These are phyloP conservation scores for Leptographium procerum DNA, from an alignment of 2,329 filamentous ascomycete species.

Conservation along the genomic window DNA sequence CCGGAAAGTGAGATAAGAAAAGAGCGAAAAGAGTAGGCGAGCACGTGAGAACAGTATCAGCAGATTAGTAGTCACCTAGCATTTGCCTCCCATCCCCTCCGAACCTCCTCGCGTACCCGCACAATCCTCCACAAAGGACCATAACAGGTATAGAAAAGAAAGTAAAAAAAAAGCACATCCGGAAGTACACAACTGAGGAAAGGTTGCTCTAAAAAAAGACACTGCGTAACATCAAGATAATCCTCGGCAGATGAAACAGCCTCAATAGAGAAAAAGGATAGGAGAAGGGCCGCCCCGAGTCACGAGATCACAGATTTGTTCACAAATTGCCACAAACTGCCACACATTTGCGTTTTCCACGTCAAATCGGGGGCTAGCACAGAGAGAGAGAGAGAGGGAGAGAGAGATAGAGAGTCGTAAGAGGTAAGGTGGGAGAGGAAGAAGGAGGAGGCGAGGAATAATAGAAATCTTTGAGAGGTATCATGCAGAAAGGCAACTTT, in stretches of 20 bases:
- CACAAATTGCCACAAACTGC: too few species aligned
- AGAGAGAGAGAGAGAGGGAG: neutral
- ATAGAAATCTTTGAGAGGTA: constrained; percentile 28
- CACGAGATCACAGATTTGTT: too few species aligned
- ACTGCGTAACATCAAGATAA: neutral
- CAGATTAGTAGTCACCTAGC: neutral
- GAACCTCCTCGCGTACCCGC: neutral
- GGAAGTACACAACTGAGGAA: too few species aligned
- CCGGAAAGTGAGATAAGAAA: neutral
- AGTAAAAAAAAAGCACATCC: neutral
- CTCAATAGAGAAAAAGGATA: neutral
- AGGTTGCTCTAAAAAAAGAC: neutral
- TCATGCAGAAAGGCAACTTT: constrained; percentile 36
- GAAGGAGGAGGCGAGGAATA: constrained; percentile 4
- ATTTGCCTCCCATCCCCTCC: neutral
- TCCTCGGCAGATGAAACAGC: neutral
- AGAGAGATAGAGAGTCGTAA: constrained; percentile 1
- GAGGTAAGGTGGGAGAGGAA: too few species aligned
- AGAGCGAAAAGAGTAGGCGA: neutral
- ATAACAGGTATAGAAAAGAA: neutral
- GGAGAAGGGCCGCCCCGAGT: too few species aligned
- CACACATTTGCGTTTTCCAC: too few species aligned
- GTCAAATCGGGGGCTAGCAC: neutral
- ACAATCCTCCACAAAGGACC: neutral
- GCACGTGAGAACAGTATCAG: neutral